Evolutionary conservation across 169 alveolate species (phyloP).

Genomic region (Ichthyophthirius multifiliis): DNA sequence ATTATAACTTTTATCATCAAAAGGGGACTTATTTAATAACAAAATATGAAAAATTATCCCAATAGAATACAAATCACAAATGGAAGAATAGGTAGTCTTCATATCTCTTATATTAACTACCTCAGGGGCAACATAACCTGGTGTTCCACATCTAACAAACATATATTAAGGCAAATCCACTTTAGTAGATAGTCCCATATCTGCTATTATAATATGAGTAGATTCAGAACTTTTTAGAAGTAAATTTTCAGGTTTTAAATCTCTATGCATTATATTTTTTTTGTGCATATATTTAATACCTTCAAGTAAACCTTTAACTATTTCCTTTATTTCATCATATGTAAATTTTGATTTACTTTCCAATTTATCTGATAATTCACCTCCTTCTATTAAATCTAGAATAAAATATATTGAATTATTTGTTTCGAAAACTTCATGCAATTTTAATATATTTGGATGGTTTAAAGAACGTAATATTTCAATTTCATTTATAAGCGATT

Average conservation of each 20-base stretch:
- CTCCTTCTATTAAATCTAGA: slow-evolving; percentile 69
- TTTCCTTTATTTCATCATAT: slow-evolving; percentile 1
- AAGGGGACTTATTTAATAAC: slow-evolving; percentile 13
- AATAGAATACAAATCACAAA: slow-evolving; percentile 29
- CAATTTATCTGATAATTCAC: slow-evolving; percentile 67
- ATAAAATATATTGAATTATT: slow-evolving; percentile 75
- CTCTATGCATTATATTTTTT: slow-evolving; percentile 31
- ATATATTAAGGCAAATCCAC: neutral
- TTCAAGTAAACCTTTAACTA: neutral
- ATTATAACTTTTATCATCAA: slow-evolving; percentile 17
- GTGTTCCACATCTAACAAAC: slow-evolving; percentile 35
- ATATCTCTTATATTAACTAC: neutral
- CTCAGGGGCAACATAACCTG: slow-evolving; percentile 55
- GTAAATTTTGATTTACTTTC: slow-evolving; percentile 48
- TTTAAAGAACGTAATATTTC: slow-evolving; percentile 38
- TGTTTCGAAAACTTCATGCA: slow-evolving; percentile 79
- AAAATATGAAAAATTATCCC: slow-evolving; percentile 24
- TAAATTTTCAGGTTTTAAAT: slow-evolving; percentile 39
- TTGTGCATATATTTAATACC: slow-evolving; percentile 26
- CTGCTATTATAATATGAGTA: slow-evolving; percentile 15
- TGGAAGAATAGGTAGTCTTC: slow-evolving; percentile 16
- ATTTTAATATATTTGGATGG: slow-evolving; percentile 52
- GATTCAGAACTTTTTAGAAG: neutral
- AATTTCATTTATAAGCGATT: slow-evolving; percentile 39
- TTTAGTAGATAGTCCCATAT: slow-evolving; percentile 36